phyloP scores from a whole-genome alignment of 2,329 filamentous ascomycete species.

The Diaporthe sp. region DNA sequence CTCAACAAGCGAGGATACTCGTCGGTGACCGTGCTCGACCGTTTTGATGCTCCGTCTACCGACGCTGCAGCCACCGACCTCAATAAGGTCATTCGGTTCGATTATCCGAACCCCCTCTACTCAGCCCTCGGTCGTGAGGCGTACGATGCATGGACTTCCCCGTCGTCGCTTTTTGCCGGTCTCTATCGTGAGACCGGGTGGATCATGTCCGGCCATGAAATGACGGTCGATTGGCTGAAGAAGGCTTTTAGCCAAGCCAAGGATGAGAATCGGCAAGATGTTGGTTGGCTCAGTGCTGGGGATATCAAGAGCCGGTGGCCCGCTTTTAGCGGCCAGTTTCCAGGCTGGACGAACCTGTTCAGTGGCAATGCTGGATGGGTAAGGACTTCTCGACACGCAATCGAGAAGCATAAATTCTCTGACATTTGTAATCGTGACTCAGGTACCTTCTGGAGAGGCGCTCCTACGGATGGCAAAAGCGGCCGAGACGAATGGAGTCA shows the following conservation, averaged over 20 bases:
- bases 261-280: constrained; percentile 44
- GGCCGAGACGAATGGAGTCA: neutral
- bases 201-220: constrained; percentile 46
- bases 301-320: constrained; percentile 49
- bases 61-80: constrained; percentile 50
- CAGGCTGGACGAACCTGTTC: neutral
- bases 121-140: constrained; percentile 50
- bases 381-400: neutral
- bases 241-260: constrained; percentile 46
- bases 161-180: constrained; percentile 47
- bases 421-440: accelerated
- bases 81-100: constrained; percentile 55
- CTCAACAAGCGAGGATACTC: constrained; percentile 41
- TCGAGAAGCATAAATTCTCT: neutral
- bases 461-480: neutral
- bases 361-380: constrained; percentile 8
- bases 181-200: constrained; percentile 52
- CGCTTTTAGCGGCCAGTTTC: constrained; percentile 44
- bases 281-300: constrained; percentile 46
- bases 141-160: constrained; percentile 47
- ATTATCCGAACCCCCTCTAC: constrained; percentile 51
- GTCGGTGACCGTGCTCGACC: constrained; percentile 47
- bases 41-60: constrained; percentile 45
- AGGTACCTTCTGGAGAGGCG: constrained; percentile 9
- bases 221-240: constrained; percentile 49